These are phyloP conservation scores for Alternaria ventricosa DNA, from an alignment of 2,329 filamentous ascomycete species.

Conservation along the genomic window DNA sequence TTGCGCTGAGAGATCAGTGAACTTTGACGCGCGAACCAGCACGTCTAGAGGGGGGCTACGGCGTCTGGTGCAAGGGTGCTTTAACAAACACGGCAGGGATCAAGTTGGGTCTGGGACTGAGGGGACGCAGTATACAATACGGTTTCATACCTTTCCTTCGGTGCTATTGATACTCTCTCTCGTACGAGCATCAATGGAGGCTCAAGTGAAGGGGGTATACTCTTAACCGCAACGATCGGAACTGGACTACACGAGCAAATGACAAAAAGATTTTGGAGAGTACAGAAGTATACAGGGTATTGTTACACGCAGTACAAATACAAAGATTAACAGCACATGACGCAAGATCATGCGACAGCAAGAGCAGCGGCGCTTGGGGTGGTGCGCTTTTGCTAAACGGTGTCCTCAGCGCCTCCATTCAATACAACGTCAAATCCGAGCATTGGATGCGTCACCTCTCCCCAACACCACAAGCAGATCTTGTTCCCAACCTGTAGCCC, in stretches of 20 bases:
- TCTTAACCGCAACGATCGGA: background rate
- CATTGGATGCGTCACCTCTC: conserved; percentile 11
- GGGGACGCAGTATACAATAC: background rate
- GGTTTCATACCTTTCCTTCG: background rate
- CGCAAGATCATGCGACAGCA: background rate
- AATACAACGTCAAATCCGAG: background rate
- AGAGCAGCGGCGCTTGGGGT: background rate
- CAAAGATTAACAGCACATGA: background rate
- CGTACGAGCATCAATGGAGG: background rate
- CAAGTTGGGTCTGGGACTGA: background rate
- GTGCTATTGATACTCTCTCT: background rate
- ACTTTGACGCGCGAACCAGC: background rate
- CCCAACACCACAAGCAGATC: conserved; percentile 26
- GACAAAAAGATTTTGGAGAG: background rate
- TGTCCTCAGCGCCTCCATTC: background rate
- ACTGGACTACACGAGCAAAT: background rate
- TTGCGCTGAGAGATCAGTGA: background rate
- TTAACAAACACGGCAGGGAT: background rate
- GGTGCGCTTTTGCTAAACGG: background rate
- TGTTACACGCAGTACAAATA: background rate
- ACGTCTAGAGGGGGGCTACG: background rate
- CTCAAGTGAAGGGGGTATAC: background rate
- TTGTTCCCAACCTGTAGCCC: conserved; percentile 6
- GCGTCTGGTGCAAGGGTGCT: background rate
- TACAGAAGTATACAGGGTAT: background rate